Conservation (phyloP, 148 eudicot species). For the Dianthus caryophyllus region DNA sequence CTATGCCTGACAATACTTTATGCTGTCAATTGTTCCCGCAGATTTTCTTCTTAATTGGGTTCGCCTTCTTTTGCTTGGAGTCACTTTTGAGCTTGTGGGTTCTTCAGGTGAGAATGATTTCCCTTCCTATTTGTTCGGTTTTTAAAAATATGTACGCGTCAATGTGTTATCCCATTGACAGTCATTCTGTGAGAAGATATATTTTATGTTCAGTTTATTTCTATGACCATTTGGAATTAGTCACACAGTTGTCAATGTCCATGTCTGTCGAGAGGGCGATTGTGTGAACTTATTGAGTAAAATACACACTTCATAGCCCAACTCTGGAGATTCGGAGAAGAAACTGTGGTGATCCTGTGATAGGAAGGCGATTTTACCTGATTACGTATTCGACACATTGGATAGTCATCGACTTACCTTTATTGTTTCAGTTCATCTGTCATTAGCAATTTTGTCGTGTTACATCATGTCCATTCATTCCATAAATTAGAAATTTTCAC, state of each 20-base stretch:
- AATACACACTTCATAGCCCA: neutral
- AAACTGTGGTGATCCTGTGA: neutral
- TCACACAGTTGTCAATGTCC: neutral
- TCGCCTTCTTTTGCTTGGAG: constrained; percentile 85
- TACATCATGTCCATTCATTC: neutral
- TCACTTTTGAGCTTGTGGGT: constrained; percentile 95
- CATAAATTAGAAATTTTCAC: neutral
- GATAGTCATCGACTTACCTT: neutral
- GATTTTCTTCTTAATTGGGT: constrained; percentile 89
- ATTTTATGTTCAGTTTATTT: neutral
- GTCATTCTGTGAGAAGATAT: neutral
- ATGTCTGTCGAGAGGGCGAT: neutral
- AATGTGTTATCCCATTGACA: neutral
- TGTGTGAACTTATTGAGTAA: no score
- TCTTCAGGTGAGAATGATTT: constrained; percentile 68
- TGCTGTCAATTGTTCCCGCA: constrained; percentile 30
- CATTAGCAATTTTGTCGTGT: neutral
- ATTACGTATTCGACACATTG: neutral
- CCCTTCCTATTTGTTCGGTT: neutral
- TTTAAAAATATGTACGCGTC: neutral
- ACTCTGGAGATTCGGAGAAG: neutral
- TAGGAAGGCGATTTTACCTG: neutral
- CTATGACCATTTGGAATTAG: neutral
- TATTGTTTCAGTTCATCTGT: neutral
- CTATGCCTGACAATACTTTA: constrained; percentile 19